Conservation (phyloP, 441 rosid genomes). For the Raphanus hybrid region DNA sequence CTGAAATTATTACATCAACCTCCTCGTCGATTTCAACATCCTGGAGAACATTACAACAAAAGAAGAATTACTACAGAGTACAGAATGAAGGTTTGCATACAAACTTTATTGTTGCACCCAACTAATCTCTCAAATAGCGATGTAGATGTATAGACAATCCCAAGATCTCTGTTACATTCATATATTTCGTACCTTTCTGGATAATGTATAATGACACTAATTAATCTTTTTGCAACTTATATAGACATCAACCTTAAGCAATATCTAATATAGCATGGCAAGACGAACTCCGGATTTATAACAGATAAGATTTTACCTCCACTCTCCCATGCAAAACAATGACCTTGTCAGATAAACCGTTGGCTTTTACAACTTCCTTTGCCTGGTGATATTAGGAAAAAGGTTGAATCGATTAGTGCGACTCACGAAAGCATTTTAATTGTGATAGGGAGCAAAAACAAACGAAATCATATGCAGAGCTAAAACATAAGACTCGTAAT, state of each 20-base stretch:
- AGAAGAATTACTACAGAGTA: conserved; percentile 12
- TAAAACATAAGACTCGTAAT: conserved; percentile 7
- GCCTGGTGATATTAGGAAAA: conserved; percentile 59
- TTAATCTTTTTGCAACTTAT: conserved; percentile 14
- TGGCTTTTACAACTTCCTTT: conserved; percentile 95
- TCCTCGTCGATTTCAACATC: conserved; percentile 93
- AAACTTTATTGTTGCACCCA: conserved; percentile 14
- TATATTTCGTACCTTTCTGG: neutral
- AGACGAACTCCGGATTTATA: neutral
- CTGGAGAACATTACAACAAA: conserved; percentile 51
- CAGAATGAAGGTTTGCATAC: conserved; percentile 6
- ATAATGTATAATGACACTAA: neutral
- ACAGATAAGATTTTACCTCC: conserved; percentile 62
- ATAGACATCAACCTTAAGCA: conserved; percentile 3
- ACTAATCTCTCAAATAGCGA: conserved; percentile 12
- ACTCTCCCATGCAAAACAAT: conserved; percentile 94
- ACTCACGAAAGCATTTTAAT: neutral
- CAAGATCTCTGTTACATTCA: neutral
- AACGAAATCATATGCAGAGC: conserved; percentile 7
- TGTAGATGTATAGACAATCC: conserved; percentile 9
- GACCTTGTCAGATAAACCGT: conserved; percentile 77
- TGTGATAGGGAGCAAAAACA: conserved; percentile 9
- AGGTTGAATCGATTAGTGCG: neutral
- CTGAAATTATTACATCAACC: conserved; percentile 95
- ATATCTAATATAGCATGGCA: neutral